Evolutionary conservation across 257 asterid species (phyloP).

Genomic region (Rauvolfia tetraphylla): DNA sequence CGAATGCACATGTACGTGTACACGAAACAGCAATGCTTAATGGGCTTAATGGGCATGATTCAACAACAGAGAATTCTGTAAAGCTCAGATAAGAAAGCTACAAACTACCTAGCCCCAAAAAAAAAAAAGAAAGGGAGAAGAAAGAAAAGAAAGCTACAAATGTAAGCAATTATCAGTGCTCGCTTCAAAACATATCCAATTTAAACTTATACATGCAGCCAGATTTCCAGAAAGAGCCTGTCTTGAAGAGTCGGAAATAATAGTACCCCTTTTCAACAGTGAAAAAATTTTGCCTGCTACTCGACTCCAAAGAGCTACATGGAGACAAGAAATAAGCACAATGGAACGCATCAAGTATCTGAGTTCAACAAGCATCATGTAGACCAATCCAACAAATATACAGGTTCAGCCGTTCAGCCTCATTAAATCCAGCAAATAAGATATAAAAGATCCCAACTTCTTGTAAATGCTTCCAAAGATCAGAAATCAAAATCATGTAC

Average conservation of each 20-base stretch:
- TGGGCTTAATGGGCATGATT: background rate
- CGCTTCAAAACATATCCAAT: background rate
- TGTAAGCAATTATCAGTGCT: background rate
- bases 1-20: too few relatives aligned
- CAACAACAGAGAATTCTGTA: background rate
- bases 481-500: background rate
- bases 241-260: background rate
- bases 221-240: too few relatives aligned
- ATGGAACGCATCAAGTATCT: slow-evolving; percentile 1
- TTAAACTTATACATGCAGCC: background rate
- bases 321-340: background rate
- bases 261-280: background rate
- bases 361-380: slow-evolving; percentile 12
- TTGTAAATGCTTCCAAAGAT: background rate
- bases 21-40: background rate
- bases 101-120: too few relatives aligned
- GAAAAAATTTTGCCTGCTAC: background rate
- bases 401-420: slow-evolving; percentile 20
- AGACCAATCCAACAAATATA: slow-evolving; percentile 27
- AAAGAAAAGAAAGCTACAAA: background rate
- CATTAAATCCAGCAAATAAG: slow-evolving; percentile 13
- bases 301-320: background rate
- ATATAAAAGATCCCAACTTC: slow-evolving; percentile 2
- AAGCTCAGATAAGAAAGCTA: background rate
- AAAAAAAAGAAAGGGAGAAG: too few relatives aligned